Evolutionary conservation across 148 eudicot genomes (phyloP), one percentile per base, ranked within the genome.

Genomic region (Bassia scoparia): DNA sequence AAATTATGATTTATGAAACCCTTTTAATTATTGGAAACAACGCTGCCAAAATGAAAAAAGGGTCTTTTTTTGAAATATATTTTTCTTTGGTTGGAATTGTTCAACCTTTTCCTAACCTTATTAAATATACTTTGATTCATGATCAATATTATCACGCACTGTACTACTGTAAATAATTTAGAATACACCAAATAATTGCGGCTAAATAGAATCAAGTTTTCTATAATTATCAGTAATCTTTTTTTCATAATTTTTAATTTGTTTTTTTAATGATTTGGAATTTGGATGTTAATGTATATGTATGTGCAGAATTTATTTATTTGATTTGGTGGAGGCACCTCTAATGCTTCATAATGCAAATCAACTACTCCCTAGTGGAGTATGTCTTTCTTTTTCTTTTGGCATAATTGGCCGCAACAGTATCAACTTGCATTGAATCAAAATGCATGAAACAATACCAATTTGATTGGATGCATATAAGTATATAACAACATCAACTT

Each of bases 1-100:
- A 41, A 11, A 8, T 41, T 41, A 41, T 7, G 7, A 7, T 41
- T 7, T 60, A 66, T 59, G 20, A 7, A 61, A 23, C 14, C 35
- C 27, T 35, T 13, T 18, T 37, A 58, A 73, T 73, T 43, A 64
- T 54, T 66, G 31, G 21, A 12, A 60, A 16, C 61, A 66, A 65
- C 5, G 31, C 54, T 65, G 68, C 68, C 50, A 37, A 13, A 38
- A 37, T 38, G 17, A 41, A 23, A 38, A 65, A 9, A n/a, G n/a
- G 49, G 20, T 5, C 18, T 14, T 23, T 4, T 24, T 38, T 0
- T 14, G 4, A 21, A 52, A 3, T 52, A 17, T 4, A 52, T 16
- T 24, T 41, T 72, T 37, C 18, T 58, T 55, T 37, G 5, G 31
- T 35, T 52, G 30, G 15, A 16, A 23, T 11, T 17, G n/a, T 23